phyloP scores from a whole-genome alignment of 441 rosid species.

The Adansonia madagascariensis region DNA sequence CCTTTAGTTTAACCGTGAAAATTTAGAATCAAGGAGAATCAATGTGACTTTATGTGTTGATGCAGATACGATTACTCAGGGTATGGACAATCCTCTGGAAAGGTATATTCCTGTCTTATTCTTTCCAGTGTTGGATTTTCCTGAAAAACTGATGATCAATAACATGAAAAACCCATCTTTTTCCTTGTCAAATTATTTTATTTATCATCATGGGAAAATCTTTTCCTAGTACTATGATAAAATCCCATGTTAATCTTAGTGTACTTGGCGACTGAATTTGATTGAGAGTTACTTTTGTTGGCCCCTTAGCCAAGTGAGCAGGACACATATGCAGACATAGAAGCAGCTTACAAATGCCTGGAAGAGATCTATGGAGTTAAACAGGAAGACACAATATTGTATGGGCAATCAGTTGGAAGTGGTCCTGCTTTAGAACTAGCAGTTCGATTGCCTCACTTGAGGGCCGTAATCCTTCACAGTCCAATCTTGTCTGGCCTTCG shows the following conservation, averaged over 20 bases:
- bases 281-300: not conserved
- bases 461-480: conserved; percentile 63
- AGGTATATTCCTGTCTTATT: conserved; percentile 38
- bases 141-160: not conserved
- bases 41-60: conserved; percentile 21
- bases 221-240: not conserved
- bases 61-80: conserved; percentile 66
- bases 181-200: not conserved
- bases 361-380: conserved; percentile 44
- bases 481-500: conserved; percentile 61
- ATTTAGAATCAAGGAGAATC: conserved; percentile 1
- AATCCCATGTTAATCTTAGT: conserved; percentile 13
- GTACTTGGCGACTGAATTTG: not conserved
- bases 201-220: not conserved
- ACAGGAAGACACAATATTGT: conserved; percentile 52
- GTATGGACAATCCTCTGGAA: conserved; percentile 62
- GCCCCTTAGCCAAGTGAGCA: conserved; percentile 51
- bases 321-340: conserved; percentile 67
- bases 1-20: not conserved
- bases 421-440: conserved; percentile 65
- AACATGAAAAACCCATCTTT: not conserved
- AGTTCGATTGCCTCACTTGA: conserved; percentile 47
- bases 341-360: conserved; percentile 54
- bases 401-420: conserved; percentile 64
- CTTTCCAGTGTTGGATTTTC: not conserved